Conservation (phyloP, 2,329 filamentous ascomycete species). For the Xylariaceae sp. region DNA sequence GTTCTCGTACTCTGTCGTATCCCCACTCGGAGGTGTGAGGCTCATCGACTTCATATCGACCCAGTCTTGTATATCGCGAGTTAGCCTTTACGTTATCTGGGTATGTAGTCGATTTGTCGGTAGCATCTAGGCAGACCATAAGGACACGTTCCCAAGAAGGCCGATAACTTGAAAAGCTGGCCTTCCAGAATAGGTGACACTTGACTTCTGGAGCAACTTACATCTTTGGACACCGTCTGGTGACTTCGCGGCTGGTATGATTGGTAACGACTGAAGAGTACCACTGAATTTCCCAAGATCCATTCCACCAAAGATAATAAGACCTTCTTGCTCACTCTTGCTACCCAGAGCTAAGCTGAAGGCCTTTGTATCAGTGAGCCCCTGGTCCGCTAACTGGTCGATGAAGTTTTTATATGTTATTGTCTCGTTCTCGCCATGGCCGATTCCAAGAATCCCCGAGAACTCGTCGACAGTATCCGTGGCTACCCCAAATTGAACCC, state of each 20-base stretch:
- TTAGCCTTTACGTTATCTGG: too few relatives aligned
- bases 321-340: slow-evolving; percentile 55
- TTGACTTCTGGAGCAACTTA: too few relatives aligned
- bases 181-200: too few relatives aligned
- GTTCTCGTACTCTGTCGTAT: slow-evolving; percentile 31
- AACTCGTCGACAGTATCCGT: slow-evolving; percentile 43
- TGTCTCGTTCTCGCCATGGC: slow-evolving; percentile 52
- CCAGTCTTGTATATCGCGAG: too few relatives aligned
- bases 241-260: slow-evolving; percentile 50
- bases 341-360: slow-evolving; percentile 64
- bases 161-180: too few relatives aligned
- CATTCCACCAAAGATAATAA: slow-evolving; percentile 64
- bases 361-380: slow-evolving; percentile 54
- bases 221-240: slow-evolving; percentile 50
- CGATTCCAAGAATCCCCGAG: slow-evolving; percentile 68
- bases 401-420: slow-evolving; percentile 47
- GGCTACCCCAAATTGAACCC: slow-evolving; percentile 65
- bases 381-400: slow-evolving; percentile 45
- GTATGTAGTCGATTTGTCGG: too few relatives aligned
- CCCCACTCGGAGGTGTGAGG: slow-evolving; percentile 34
- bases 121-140: too few relatives aligned
- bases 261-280: slow-evolving; percentile 54
- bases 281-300: slow-evolving; percentile 62
- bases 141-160: too few relatives aligned
- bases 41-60: slow-evolving; percentile 41